Evolutionary conservation across 257 asterid genomes (phyloP).

Genomic region (Scutellaria galericulata): DNA sequence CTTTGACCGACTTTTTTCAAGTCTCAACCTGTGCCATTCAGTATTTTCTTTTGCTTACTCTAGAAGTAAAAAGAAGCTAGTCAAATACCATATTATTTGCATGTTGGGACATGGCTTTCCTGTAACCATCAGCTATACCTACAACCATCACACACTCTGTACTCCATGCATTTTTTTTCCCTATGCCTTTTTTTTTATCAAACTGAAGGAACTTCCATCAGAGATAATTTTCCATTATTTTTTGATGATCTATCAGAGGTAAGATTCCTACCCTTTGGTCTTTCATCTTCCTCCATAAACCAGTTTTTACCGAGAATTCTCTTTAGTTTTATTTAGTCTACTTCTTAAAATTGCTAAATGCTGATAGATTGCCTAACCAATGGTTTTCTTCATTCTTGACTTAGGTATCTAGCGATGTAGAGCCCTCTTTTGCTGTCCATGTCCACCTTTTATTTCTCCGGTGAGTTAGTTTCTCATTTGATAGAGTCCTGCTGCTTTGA

Average conservation of each 20-base stretch:
- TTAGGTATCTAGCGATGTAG: slow-evolving; percentile 96
- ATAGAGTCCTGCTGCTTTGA: slow-evolving; percentile 27
- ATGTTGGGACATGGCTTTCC: not conserved
- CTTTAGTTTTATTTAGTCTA: slow-evolving; percentile 14
- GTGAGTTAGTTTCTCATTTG: slow-evolving; percentile 62
- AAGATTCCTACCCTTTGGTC: slow-evolving; percentile 20
- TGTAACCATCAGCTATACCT: slow-evolving; percentile 9
- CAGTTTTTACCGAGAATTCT: slow-evolving; percentile 17
- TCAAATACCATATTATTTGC: slow-evolving; percentile 14
- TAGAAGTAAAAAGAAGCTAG: not conserved
- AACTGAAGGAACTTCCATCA: slow-evolving; percentile 4
- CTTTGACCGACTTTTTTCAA: not conserved
- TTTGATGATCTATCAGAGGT: not conserved
- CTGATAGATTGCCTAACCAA: slow-evolving; percentile 58
- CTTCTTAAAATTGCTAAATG: slow-evolving; percentile 32
- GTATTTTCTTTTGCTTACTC: slow-evolving; percentile 13
- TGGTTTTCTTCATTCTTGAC: slow-evolving; percentile 64
- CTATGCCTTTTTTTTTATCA: not conserved
- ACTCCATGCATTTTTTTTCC: slow-evolving; percentile 9
- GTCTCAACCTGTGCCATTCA: not conserved
- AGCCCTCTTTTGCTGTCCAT: slow-evolving; percentile 56
- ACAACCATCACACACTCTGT: not conserved
- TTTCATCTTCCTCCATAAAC: slow-evolving; percentile 30
- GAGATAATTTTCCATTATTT: not conserved
- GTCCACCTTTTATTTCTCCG: slow-evolving; percentile 54